A percentile compares a stretch with the other conserved stretches of the same genome.
Conservation (phyloP, 2,329 filamentous ascomycete genomes). For the Blastomyces gilchristii region DNA sequence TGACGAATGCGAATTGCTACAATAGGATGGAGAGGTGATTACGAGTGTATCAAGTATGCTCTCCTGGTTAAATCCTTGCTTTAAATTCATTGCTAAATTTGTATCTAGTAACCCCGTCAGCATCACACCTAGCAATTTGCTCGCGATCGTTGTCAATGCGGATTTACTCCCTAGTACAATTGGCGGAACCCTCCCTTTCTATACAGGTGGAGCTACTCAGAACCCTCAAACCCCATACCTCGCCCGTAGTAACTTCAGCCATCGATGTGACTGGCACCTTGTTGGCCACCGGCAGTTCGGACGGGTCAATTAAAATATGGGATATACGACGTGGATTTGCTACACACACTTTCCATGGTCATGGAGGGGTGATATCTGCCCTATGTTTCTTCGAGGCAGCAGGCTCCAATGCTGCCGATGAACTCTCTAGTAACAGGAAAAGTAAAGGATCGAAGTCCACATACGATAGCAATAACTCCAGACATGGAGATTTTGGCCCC, state of each 20-base stretch:
- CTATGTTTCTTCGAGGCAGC: constrained; percentile 80
- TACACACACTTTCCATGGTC: constrained; percentile 90
- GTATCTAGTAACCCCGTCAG: constrained; percentile 66
- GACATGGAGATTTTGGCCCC: constrained; percentile 29
- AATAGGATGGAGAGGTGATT: constrained; percentile 53
- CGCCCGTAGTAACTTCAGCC: constrained; percentile 76
- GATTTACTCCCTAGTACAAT: constrained; percentile 63
- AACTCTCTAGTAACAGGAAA: constrained; percentile 36
- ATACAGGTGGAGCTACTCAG: constrained; percentile 60
- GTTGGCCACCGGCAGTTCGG: constrained; percentile 82
- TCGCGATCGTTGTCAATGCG: constrained; percentile 94
- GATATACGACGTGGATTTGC: constrained; percentile 82
- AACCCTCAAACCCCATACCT: constrained; percentile 79
- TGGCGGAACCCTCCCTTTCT: constrained; percentile 44
- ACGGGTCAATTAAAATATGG: constrained; percentile 93
- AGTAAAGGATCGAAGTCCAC: constrained; percentile 32
- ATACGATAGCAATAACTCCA: constrained; percentile 29
- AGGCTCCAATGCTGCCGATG: constrained; percentile 25
- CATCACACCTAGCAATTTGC: constrained; percentile 78
- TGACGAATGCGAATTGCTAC: neutral
- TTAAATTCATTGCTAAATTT: constrained; percentile 10
- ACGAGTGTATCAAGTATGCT: constrained; percentile 37
- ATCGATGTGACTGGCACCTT: constrained; percentile 82
- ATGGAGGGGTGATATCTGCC: constrained; percentile 82
- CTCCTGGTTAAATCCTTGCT: constrained; percentile 4